Evolutionary conservation across 2,329 filamentous ascomycete genomes (phyloP).

Genomic region (Bipolaris zeicola): DNA sequence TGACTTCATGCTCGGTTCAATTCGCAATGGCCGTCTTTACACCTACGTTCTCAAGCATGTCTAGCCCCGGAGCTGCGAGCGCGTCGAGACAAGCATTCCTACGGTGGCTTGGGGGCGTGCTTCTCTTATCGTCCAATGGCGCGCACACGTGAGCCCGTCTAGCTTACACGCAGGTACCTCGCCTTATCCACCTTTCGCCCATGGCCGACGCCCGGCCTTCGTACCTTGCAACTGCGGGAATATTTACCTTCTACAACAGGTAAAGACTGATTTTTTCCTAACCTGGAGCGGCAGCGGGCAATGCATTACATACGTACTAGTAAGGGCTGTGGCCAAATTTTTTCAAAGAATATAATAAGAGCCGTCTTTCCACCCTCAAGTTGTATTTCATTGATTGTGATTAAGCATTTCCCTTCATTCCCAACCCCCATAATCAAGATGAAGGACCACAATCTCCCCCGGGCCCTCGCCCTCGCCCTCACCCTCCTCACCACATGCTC

Average conservation of each 20-base stretch:
- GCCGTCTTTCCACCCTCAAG: not conserved
- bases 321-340: constrained; percentile 9
- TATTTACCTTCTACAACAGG: constrained; percentile 40
- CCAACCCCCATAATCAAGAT: constrained; percentile 20
- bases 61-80: constrained; percentile 21
- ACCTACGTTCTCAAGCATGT: constrained; percentile 3
- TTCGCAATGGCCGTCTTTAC: not conserved
- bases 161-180: constrained; percentile 38
- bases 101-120: constrained; percentile 27
- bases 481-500: constrained; percentile 28
- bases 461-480: constrained; percentile 22
- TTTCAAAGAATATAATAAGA: constrained; percentile 11
- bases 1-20: not conserved
- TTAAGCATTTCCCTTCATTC: too few relatives aligned
- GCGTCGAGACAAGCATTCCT: constrained; percentile 21
- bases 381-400: too few relatives aligned
- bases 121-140: constrained; percentile 38
- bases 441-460: constrained; percentile 19
- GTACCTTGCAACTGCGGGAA: constrained; percentile 8
- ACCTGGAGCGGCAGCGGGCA: not conserved
- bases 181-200: constrained; percentile 17
- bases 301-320: too few relatives aligned
- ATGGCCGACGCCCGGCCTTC: constrained; percentile 23
- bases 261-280: constrained; percentile 27
- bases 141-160: constrained; percentile 35